These are phyloP conservation scores for Alternaria triticimaculans DNA, from an alignment of 2,329 filamentous ascomycete species.

Conservation along the genomic window DNA sequence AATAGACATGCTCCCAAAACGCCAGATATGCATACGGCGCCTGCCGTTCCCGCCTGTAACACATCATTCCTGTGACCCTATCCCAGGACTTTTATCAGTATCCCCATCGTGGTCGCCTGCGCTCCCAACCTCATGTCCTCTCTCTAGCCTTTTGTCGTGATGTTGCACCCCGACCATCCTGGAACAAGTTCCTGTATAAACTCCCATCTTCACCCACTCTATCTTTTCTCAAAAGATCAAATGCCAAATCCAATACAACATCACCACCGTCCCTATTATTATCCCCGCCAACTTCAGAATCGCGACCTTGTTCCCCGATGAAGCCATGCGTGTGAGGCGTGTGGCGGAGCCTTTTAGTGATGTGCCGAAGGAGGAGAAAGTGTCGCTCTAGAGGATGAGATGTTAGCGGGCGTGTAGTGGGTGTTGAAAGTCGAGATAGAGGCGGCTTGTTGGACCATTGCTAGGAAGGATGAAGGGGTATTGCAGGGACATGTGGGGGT, in stretches of 20 bases:
- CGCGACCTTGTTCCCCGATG: slow-evolving; percentile 86
- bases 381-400: slow-evolving; percentile 70
- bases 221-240: slow-evolving; percentile 19
- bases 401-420: no score
- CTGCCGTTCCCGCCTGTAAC: not conserved
- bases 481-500: no score
- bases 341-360: slow-evolving; percentile 83
- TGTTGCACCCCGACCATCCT: no score
- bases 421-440: no score
- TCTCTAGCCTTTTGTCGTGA: not conserved
- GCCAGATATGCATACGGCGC: not conserved
- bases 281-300: slow-evolving; percentile 89
- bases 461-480: no score
- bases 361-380: slow-evolving; percentile 85
- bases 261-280: slow-evolving; percentile 72
- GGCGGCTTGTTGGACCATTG: no score
- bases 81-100: no score
- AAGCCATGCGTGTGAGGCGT: slow-evolving; percentile 87
- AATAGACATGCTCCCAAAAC: not conserved
- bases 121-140: not conserved
- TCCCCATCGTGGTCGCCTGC: not conserved
- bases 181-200: not conserved
- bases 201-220: not conserved
- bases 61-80: not conserved
- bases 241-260: slow-evolving; percentile 73